Percentiles rank a stretch among this genome's conserved stretches.
Conservation (phyloP, 2,329 filamentous ascomycete genomes). For the Beauveria medogensis region DNA sequence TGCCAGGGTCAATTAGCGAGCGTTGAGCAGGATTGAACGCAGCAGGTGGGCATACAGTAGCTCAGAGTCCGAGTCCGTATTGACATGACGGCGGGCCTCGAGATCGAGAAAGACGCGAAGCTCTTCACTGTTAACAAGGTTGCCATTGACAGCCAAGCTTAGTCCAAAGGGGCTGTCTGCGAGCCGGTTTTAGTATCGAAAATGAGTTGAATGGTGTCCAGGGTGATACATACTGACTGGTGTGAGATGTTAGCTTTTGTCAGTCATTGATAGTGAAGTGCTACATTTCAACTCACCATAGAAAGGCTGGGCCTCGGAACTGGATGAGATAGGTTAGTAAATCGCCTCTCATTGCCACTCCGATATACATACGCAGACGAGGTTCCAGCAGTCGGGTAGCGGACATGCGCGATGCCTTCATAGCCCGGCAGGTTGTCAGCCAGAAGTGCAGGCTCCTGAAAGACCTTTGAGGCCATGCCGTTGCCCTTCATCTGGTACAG, state of each 20-base stretch:
- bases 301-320: constrained; percentile 85
- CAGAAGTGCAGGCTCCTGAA: not conserved
- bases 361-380: constrained; percentile 37
- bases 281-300: constrained; percentile 41
- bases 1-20: constrained; percentile 13
- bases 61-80: constrained; percentile 84
- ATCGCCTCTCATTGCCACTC: not conserved
- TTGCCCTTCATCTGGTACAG: constrained; percentile 88
- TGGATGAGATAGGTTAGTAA: constrained; percentile 25
- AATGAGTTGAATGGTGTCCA: not conserved
- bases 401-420: constrained; percentile 61
- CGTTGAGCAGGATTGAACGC: not conserved
- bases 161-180: constrained; percentile 53
- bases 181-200: not conserved
- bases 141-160: constrained; percentile 77
- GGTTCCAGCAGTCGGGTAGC: constrained; percentile 85
- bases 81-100: constrained; percentile 77
- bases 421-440: not conserved
- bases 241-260: not conserved
- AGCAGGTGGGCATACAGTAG: constrained; percentile 41
- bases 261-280: not conserved
- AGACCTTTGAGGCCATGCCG: constrained; percentile 71
- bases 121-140: constrained; percentile 69
- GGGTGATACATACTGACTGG: constrained; percentile 4
- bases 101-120: constrained; percentile 65